Evolutionary conservation across 1,284 basidiomycete genomes (phyloP).

Genomic region (Trametes versicolor): DNA sequence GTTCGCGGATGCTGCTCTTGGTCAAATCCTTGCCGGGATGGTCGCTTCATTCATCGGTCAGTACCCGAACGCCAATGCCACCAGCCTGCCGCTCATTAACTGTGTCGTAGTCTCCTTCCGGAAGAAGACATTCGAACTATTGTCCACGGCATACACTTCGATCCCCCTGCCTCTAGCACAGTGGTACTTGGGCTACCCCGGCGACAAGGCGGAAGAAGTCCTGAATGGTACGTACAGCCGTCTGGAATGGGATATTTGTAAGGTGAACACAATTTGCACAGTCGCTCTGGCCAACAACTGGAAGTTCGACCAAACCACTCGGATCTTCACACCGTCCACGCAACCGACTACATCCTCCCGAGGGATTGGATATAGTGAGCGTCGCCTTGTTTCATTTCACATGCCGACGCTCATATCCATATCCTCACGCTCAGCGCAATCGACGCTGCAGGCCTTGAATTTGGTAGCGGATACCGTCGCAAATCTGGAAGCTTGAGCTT

Average conservation of each 20-base stretch:
- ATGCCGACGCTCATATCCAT: neutral
- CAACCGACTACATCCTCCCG: slow-evolving; percentile 1
- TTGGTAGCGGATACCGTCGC: slow-evolving; percentile 56
- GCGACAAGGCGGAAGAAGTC: slow-evolving; percentile 59
- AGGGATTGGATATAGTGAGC: slow-evolving; percentile 5
- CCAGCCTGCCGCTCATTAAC: slow-evolving; percentile 22
- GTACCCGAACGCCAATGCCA: slow-evolving; percentile 45
- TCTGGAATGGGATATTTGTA: neutral
- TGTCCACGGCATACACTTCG: slow-evolving; percentile 70
- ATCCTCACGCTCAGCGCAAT: slow-evolving; percentile 50
- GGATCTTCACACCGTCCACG: slow-evolving; percentile 54
- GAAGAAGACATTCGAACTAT: slow-evolving; percentile 58
- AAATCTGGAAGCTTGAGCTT: slow-evolving; percentile 21
- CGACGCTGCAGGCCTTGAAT: slow-evolving; percentile 61
- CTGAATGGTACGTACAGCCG: slow-evolving; percentile 51
- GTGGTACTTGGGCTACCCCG: slow-evolving; percentile 61
- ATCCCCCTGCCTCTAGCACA: slow-evolving; percentile 62
- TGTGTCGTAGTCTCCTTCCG: slow-evolving; percentile 52
- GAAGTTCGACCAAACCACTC: slow-evolving; percentile 57
- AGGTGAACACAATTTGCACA: slow-evolving; percentile 34
- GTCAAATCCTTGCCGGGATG: slow-evolving; percentile 54
- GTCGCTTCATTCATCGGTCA: slow-evolving; percentile 60
- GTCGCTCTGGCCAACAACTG: slow-evolving; percentile 57
- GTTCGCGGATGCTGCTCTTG: slow-evolving; percentile 56
- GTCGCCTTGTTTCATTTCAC: neutral